phyloP scores from a whole-genome alignment of 139 green algal species.

The Zygnema circumcarinatum region DNA sequence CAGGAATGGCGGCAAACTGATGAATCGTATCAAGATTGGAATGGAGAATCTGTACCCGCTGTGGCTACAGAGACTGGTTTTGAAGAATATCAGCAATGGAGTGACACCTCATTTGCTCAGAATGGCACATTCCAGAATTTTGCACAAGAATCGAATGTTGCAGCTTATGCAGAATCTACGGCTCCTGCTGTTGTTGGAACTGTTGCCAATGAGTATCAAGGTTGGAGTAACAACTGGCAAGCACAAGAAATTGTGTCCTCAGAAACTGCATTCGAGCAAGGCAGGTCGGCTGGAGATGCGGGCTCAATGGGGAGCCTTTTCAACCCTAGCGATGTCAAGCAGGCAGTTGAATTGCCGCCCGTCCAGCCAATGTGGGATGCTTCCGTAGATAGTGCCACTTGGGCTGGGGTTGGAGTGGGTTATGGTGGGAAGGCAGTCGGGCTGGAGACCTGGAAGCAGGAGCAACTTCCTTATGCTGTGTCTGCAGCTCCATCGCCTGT shows the following conservation, averaged over 20 bases:
- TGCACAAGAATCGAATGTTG: too few species aligned
- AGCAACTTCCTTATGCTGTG: not conserved
- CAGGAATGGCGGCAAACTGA: conserved; percentile 25
- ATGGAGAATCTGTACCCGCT: not conserved
- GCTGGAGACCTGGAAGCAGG: not conserved
- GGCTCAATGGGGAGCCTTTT: too few species aligned
- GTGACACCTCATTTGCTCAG: not conserved
- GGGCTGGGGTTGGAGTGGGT: not conserved
- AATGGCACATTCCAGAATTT: conserved; percentile 4
- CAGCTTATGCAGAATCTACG: too few species aligned
- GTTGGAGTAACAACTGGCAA: not conserved
- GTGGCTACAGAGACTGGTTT: not conserved
- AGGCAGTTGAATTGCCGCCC: not conserved
- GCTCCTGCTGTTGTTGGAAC: too few species aligned
- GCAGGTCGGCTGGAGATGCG: not conserved
- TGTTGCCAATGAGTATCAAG: conserved; percentile 20
- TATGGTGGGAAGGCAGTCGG: not conserved
- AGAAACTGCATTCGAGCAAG: not conserved
- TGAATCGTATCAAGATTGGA: not conserved
- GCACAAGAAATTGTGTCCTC: not conserved
- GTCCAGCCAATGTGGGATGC: not conserved
- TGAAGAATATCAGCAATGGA: not conserved
- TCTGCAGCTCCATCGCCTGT: not conserved
- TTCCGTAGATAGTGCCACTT: not conserved
- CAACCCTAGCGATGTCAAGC: not conserved